Percentiles rank a stretch among this genome's conserved stretches.
Conservation (phyloP, 2,329 filamentous ascomycete species). For the Hypoxylon sp. region DNA sequence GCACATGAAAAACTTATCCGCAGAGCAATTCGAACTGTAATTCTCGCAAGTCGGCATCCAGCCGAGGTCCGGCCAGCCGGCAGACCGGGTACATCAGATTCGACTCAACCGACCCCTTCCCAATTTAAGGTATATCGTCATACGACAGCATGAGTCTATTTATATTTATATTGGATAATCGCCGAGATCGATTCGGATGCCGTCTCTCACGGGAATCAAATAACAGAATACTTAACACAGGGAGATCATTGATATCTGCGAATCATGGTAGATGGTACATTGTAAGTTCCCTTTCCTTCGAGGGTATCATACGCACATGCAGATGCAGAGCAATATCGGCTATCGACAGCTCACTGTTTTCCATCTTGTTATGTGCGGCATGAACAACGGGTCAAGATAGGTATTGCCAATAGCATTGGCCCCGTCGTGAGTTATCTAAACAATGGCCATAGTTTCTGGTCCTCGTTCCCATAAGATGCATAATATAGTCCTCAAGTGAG, state of each 20-base stretch:
- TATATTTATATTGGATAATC: slow-evolving; percentile 16
- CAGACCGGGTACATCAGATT: slow-evolving; percentile 19
- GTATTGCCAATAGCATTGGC: slow-evolving; percentile 21
- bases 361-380: slow-evolving; percentile 27
- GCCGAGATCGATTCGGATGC: slow-evolving; percentile 6
- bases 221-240: slow-evolving; percentile 1
- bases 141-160: slow-evolving; percentile 13
- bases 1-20: slow-evolving; percentile 19
- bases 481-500: too few species aligned
- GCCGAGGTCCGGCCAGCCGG: slow-evolving; percentile 33
- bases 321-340: slow-evolving; percentile 28
- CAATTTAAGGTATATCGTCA: slow-evolving; percentile 17
- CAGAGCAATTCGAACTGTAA: slow-evolving; percentile 19
- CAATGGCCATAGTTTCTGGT: too few species aligned
- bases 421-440: too few species aligned
- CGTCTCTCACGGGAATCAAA: slow-evolving; percentile 1
- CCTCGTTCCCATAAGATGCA: too few species aligned
- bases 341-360: slow-evolving; percentile 25
- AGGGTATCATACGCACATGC: slow-evolving; percentile 15
- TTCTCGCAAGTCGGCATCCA: slow-evolving; percentile 23
- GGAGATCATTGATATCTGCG: slow-evolving; percentile 7
- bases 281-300: slow-evolving; percentile 19
- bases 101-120: slow-evolving; percentile 14
- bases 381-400: slow-evolving; percentile 15
- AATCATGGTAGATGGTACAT: slow-evolving; percentile 24